phyloP scores from a whole-genome alignment of 2,329 filamentous ascomycete genomes.

The Gremmenia infestans region DNA sequence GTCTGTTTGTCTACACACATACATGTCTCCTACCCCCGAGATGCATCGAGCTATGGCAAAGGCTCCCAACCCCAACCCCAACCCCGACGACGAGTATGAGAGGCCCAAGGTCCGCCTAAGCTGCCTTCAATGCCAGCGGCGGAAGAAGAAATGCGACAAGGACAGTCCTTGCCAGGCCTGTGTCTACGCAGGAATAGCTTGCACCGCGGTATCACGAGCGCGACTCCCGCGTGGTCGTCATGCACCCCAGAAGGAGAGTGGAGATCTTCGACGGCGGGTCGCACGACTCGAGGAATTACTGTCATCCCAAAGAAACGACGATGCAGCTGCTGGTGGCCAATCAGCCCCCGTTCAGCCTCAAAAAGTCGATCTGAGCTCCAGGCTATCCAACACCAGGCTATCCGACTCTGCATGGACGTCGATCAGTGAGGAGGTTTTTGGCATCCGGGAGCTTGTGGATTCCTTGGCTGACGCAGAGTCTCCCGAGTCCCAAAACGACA shows the following conservation, averaged over 20 bases:
- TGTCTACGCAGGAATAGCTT: conserved; percentile 1
- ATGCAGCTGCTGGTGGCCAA: background rate
- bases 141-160: conserved; percentile 10
- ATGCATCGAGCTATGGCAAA: no score
- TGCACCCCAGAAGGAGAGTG: background rate
- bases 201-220: conserved; percentile 1
- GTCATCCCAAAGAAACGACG: background rate
- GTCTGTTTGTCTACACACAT: no score
- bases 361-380: background rate
- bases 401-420: background rate
- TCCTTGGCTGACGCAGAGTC: background rate
- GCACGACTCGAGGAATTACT: conserved; percentile 3
- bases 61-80: no score
- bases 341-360: background rate
- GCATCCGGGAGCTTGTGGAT: conserved; percentile 2
- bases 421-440: conserved; percentile 1
- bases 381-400: background rate
- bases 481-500: background rate
- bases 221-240: background rate
- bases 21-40: no score
- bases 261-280: conserved; percentile 1
- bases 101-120: conserved; percentile 1
- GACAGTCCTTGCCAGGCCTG: conserved; percentile 2
- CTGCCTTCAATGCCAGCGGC: conserved; percentile 2
- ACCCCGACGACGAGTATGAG: background rate